These are phyloP conservation scores for Venturia asperata DNA, from an alignment of 2,329 filamentous ascomycete species.

Conservation along the genomic window DNA sequence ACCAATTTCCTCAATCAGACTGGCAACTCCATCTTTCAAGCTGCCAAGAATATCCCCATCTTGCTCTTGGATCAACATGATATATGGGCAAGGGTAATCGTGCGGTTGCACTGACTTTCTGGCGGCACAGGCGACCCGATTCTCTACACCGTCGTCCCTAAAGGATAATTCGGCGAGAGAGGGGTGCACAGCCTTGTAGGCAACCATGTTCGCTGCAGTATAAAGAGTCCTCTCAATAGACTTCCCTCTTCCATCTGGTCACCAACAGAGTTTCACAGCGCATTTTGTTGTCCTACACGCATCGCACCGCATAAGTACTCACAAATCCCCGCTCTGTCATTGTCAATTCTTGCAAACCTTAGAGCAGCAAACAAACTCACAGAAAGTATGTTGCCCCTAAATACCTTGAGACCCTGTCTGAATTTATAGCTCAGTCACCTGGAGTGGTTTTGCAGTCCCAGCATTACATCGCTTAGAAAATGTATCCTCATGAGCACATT, in stretches of 20 bases:
- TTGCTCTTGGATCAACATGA: neutral
- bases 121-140: neutral
- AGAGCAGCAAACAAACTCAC: too few species aligned
- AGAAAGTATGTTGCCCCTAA: too few species aligned
- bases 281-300: too few species aligned
- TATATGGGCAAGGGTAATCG: neutral
- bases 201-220: neutral
- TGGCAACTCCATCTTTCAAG: neutral
- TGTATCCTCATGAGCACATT: conserved; percentile 17
- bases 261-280: neutral
- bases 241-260: neutral
- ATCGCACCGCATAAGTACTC: too few species aligned
- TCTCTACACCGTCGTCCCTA: neutral
- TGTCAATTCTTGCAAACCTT: too few species aligned
- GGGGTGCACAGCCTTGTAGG: neutral
- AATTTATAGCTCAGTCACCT: neutral
- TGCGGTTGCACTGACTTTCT: neutral
- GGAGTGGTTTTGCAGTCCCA: neutral
- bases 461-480: neutral
- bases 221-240: neutral
- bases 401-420: neutral
- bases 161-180: neutral
- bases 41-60: neutral
- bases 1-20: neutral
- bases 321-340: too few species aligned